Base-by-base conservation (phyloP, 2,329 filamentous ascomycete species). In the Claviceps sp. region DNA sequence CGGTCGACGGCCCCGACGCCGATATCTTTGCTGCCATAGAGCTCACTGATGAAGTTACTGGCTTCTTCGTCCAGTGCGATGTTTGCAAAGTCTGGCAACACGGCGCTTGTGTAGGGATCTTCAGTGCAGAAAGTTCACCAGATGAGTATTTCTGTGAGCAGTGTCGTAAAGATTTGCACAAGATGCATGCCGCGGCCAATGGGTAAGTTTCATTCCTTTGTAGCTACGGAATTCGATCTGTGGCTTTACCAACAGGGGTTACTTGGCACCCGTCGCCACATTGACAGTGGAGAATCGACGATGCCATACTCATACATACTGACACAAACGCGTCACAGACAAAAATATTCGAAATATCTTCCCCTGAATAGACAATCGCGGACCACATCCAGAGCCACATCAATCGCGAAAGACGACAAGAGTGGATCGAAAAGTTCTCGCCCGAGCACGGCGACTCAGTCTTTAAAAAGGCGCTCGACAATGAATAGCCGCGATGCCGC, bases 1-100 rank as follows among this genome's bases (percentile, higher is more conserved):
- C 79, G 52, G 76, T 79, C 60, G 77, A 83, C 57, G 75, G 78
- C 54, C 74, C 74, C 62, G 74, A 81, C 61, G 66, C 74, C 56
- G 74, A 82, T 60, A 69, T 77, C 65, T 70, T 81, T 70, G 69
- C 76, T 67, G 68, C 75, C 66, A 70, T 82, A 71, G 72, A 82
- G 57, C 75, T 88, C 56, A 81, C 83, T 37, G 89, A 95, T 62
- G 91, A 97, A 58, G 78, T 91, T 58, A 93, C 91, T 45, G 91
- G 90, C 50, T 85, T 97, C 69, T 98, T 96, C 70, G 90, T 98
- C 59, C 91, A 97, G 73, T 98, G 93, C 77, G 93, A 97, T 70
- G 77, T 87, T 57, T 98, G 93, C 75, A 94, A 95, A 66, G 93
- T 97, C 57, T 98, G 91, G 93, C 93, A 98, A 68, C 93, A 98